These are phyloP conservation scores for Angophora floribunda DNA, from an alignment of 345 rosid genomes.

Conservation along the genomic window DNA sequence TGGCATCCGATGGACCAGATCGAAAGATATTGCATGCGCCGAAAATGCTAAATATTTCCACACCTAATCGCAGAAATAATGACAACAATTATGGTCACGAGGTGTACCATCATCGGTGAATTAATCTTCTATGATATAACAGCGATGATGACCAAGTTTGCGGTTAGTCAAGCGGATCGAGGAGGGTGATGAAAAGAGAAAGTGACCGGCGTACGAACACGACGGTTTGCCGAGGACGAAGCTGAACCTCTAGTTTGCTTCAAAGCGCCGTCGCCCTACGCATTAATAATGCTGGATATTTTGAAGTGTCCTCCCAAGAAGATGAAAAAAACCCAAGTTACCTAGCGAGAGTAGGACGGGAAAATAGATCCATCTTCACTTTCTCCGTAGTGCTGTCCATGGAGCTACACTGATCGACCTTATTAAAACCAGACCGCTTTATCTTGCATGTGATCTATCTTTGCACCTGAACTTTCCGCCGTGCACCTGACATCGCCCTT, in stretches of 20 bases:
- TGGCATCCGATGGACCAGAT: neutral
- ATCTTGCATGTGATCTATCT: neutral
- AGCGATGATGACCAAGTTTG: neutral
- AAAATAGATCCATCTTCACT: no score
- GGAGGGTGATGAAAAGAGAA: neutral
- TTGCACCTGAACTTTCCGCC: neutral
- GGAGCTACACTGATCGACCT: neutral
- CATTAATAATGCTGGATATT: neutral
- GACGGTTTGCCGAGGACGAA: neutral
- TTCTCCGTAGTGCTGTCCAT: neutral
- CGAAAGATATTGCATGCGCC: neutral
- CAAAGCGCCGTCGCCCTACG: neutral
- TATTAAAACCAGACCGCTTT: neutral
- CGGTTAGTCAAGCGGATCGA: neutral
- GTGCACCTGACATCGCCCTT: neutral
- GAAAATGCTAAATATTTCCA: neutral
- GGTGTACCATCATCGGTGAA: neutral
- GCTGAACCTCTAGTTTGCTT: neutral
- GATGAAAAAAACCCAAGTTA: neutral
- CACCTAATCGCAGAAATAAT: neutral
- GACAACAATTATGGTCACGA: neutral
- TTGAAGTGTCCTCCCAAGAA: neutral
- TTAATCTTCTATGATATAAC: neutral
- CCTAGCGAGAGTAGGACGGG: neutral
- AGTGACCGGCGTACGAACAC: neutral